These are phyloP conservation scores for Cardamine occulta DNA, from an alignment of 345 rosid species.

Conservation along the genomic window DNA sequence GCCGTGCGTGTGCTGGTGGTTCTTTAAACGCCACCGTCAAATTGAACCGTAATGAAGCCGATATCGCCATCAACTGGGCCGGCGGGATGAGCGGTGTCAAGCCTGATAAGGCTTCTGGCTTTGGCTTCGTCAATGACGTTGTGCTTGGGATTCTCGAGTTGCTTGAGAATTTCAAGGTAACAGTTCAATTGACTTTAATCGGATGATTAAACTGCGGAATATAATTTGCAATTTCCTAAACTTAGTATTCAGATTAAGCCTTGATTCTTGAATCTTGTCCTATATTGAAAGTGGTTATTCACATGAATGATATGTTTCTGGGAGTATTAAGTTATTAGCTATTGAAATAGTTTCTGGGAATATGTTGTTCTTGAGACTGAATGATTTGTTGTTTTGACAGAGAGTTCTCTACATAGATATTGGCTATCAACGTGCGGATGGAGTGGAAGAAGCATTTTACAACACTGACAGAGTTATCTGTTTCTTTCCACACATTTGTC, in stretches of 20 bases:
- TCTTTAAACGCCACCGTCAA: slow-evolving; percentile 85
- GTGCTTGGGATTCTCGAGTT: slow-evolving; percentile 81
- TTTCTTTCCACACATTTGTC: slow-evolving; percentile 72
- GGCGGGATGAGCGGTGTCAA: slow-evolving; percentile 90
- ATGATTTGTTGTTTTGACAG: slow-evolving; percentile 46
- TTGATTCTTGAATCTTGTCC: too few species aligned
- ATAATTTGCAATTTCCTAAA: not conserved
- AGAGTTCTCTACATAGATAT: slow-evolving; percentile 83
- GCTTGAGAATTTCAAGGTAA: slow-evolving; percentile 80
- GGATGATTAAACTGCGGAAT: too few species aligned
- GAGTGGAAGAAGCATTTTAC: slow-evolving; percentile 88
- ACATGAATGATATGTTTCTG: too few species aligned
- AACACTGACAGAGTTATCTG: slow-evolving; percentile 84
- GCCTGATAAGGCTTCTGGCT: slow-evolving; percentile 73
- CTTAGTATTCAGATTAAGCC: not conserved
- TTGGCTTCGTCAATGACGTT: slow-evolving; percentile 75
- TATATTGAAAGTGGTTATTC: too few species aligned
- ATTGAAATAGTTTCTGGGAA: too few species aligned
- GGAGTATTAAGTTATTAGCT: too few species aligned
- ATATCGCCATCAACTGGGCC: slow-evolving; percentile 84
- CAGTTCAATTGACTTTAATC: too few species aligned
- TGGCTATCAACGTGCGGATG: slow-evolving; percentile 85
- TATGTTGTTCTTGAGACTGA: not conserved
- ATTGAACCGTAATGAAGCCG: slow-evolving; percentile 69
- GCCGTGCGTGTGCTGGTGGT: slow-evolving; percentile 78